These are phyloP conservation scores for Candida peoriensis DNA, from an alignment of 805 yeast species.

Conservation along the genomic window DNA sequence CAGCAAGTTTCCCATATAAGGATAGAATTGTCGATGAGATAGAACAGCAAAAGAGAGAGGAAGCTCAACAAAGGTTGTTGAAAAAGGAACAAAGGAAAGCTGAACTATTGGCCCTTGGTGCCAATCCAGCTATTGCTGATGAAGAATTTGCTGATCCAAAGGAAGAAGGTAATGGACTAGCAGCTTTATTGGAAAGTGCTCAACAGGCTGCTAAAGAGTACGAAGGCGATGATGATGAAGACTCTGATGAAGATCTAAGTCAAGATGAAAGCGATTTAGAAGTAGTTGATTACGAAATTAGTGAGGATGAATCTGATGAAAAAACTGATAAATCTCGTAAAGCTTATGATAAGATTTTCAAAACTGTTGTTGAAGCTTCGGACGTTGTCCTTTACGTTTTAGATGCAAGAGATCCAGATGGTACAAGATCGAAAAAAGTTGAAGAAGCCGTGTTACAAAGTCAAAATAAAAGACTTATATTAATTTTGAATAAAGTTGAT, in stretches of 20 bases:
- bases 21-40: conserved; percentile 71
- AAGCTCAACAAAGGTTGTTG: conserved; percentile 48
- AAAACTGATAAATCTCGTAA: conserved; percentile 73
- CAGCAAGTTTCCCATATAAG: conserved; percentile 91
- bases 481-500: conserved; percentile 88
- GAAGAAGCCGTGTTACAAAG: conserved; percentile 83
- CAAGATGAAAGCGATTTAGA: conserved; percentile 39
- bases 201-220: conserved; percentile 78
- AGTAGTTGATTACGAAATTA: conserved; percentile 44
- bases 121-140: conserved; percentile 31
- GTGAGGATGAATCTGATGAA: conserved; percentile 39
- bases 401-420: conserved; percentile 89
- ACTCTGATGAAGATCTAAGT: conserved; percentile 39
- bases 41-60: conserved; percentile 54
- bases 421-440: conserved; percentile 85
- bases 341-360: conserved; percentile 91
- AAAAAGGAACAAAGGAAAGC: conserved; percentile 44
- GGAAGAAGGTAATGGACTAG: conserved; percentile 51
- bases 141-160: conserved; percentile 36
- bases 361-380: conserved; percentile 47
- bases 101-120: conserved; percentile 34
- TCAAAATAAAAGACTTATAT: conserved; percentile 78
- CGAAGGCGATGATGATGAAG: conserved; percentile 47
- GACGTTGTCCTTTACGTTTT: conserved; percentile 27
- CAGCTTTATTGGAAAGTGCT: conserved; percentile 87